Evolutionary conservation across 257 asterid genomes (phyloP).

Genomic region (Eucommia ulmoides): DNA sequence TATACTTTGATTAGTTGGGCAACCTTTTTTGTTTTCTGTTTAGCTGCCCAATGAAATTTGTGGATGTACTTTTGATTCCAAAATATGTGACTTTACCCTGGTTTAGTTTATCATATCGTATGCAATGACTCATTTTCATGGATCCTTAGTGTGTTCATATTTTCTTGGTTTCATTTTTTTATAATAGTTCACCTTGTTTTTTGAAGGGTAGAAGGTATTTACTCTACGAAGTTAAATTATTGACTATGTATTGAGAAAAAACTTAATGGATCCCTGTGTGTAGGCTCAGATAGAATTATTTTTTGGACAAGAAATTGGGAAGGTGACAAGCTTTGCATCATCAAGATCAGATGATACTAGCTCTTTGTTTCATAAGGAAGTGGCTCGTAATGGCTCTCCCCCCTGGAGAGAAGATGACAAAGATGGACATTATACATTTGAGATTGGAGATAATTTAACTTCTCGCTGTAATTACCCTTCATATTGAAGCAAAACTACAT

Average conservation of each 20-base stretch:
- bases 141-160: background rate
- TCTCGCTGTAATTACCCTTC: constrained; percentile 82
- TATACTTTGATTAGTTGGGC: background rate
- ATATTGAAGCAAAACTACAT: constrained; percentile 17
- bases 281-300: constrained; percentile 97
- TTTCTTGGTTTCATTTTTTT: no score
- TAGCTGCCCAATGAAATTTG: no score
- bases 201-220: constrained; percentile 14
- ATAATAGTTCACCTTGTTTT: background rate
- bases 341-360: constrained; percentile 47
- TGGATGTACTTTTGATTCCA: no score
- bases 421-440: constrained; percentile 95
- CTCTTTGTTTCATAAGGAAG: constrained; percentile 52
- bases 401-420: constrained; percentile 92
- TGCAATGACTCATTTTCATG: background rate
- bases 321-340: constrained; percentile 67
- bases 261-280: constrained; percentile 75
- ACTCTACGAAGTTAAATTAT: constrained; percentile 24
- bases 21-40: background rate
- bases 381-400: constrained; percentile 73
- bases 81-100: no score
- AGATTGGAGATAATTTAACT: constrained; percentile 95
- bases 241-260: constrained; percentile 32
- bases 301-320: constrained; percentile 81
- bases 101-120: no score